Conservation (phyloP, 2,329 filamentous ascomycete species). For the Xylariomycetidae sp. region DNA sequence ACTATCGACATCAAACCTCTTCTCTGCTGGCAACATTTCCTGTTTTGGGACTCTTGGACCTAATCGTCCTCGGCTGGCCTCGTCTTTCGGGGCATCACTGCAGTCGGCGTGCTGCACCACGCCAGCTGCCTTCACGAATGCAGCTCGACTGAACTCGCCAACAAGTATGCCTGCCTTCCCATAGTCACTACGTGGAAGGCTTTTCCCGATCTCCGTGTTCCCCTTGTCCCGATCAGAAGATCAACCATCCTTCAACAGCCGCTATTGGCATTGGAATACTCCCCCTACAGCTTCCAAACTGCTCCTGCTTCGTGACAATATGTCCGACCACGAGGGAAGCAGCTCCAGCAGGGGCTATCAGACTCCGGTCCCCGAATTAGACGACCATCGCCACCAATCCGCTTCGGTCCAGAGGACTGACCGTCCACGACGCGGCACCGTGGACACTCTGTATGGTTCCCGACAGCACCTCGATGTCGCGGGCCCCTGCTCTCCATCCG, state of each 20-base stretch:
- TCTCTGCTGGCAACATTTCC: no score
- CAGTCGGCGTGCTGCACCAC: constrained; percentile 33
- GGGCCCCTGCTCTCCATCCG: constrained; percentile 32
- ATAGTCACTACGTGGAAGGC: constrained; percentile 26
- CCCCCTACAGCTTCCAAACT: constrained; percentile 1
- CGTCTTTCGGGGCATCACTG: no score
- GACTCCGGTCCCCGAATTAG: constrained; percentile 72
- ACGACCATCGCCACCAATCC: constrained; percentile 75
- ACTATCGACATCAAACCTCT: no score
- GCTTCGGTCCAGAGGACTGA: constrained; percentile 54
- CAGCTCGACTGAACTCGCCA: constrained; percentile 15
- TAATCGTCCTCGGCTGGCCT: no score
- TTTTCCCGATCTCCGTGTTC: constrained; percentile 11
- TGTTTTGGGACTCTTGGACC: no score
- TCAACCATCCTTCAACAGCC: constrained; percentile 2
- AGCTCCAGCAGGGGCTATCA: constrained; percentile 58
- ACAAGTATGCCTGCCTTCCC: constrained; percentile 28
- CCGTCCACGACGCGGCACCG: constrained; percentile 62
- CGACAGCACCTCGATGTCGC: constrained; percentile 36
- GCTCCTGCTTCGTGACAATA: constrained; percentile 43
- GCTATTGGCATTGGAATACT: constrained; percentile 1
- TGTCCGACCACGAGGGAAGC: constrained; percentile 63
- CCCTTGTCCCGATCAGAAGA: no score
- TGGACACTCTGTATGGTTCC: constrained; percentile 61
- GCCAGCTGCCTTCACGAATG: constrained; percentile 27